Percentiles rank a stretch among this genome's conserved stretches.
Conservation (phyloP, 1,284 basidiomycete species). For the Peniophora sp. region DNA sequence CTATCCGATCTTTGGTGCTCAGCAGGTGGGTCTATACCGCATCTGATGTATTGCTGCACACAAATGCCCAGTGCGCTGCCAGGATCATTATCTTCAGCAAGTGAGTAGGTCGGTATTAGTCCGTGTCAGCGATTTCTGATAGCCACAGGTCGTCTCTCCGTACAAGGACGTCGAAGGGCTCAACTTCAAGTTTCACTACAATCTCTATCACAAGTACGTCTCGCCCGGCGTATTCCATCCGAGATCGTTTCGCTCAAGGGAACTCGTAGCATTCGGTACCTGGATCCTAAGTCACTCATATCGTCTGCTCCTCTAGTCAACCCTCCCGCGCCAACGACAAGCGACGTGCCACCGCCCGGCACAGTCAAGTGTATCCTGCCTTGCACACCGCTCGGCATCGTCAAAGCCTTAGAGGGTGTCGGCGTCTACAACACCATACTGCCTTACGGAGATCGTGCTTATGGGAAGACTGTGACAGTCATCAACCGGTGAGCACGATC, state of each 20-base stretch:
- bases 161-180: constrained; percentile 97
- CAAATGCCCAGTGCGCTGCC: constrained; percentile 7
- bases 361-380: constrained; percentile 93
- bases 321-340: constrained; percentile 28
- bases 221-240: not conserved
- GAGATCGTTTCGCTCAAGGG: not conserved
- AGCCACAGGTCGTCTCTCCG: constrained; percentile 77
- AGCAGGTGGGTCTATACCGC: constrained; percentile 50
- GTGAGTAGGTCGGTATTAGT: no score
- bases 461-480: constrained; percentile 89
- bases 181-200: constrained; percentile 94
- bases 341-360: constrained; percentile 67
- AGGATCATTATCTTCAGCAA: constrained; percentile 97
- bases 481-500: constrained; percentile 72
- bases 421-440: constrained; percentile 91
- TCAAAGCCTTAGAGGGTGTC: constrained; percentile 87
- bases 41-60: not conserved
- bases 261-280: constrained; percentile 61
- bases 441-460: constrained; percentile 90
- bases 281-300: constrained; percentile 56
- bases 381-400: constrained; percentile 94
- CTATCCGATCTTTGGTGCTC: constrained; percentile 84
- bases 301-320: constrained; percentile 34
- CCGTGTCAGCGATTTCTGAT: no score
- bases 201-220: constrained; percentile 89